These are phyloP conservation scores for Kazachstania viticola DNA, from an alignment of 805 yeast species.

Conservation along the genomic window DNA sequence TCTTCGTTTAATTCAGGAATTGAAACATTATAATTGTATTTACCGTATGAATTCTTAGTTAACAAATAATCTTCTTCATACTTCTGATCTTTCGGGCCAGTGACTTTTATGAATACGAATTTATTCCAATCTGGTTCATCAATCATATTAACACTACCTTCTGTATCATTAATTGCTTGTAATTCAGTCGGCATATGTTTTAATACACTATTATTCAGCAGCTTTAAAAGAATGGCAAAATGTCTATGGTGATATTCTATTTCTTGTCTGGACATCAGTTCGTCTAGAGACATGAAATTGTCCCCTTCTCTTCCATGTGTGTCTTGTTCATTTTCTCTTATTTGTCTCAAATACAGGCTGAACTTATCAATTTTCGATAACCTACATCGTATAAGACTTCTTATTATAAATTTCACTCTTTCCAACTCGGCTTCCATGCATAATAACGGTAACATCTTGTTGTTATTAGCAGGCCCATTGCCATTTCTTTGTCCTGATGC, in stretches of 20 bases:
- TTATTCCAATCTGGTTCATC: conserved; percentile 63
- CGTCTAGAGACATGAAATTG: conserved; percentile 19
- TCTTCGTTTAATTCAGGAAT: conserved; percentile 39
- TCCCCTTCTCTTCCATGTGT: too few species aligned
- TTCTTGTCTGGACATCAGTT: conserved; percentile 46
- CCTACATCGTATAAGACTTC: conserved; percentile 73
- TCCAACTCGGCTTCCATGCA: conserved; percentile 89
- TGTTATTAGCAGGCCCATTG: conserved; percentile 8
- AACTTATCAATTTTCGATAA: conserved; percentile 62
- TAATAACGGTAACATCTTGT: conserved; percentile 45
- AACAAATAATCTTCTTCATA: conserved; percentile 20
- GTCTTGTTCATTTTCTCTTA: conserved; percentile 3
- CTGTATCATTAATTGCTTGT: conserved; percentile 65
- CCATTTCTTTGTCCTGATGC: neutral
- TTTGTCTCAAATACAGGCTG: conserved; percentile 44
- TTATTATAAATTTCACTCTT: conserved; percentile 66
- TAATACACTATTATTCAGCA: conserved; percentile 60
- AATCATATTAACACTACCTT: conserved; percentile 63
- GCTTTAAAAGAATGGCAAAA: conserved; percentile 46
- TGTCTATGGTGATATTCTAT: conserved; percentile 57
- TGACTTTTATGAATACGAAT: conserved; percentile 55
- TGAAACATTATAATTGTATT: conserved; percentile 26
- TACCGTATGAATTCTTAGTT: conserved; percentile 29
- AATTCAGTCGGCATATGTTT: conserved; percentile 54
- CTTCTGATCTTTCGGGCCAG: conserved; percentile 9